These are phyloP conservation scores for Lathyrus aphaca DNA, from an alignment of 306 rosid genomes.

Conservation along the genomic window DNA sequence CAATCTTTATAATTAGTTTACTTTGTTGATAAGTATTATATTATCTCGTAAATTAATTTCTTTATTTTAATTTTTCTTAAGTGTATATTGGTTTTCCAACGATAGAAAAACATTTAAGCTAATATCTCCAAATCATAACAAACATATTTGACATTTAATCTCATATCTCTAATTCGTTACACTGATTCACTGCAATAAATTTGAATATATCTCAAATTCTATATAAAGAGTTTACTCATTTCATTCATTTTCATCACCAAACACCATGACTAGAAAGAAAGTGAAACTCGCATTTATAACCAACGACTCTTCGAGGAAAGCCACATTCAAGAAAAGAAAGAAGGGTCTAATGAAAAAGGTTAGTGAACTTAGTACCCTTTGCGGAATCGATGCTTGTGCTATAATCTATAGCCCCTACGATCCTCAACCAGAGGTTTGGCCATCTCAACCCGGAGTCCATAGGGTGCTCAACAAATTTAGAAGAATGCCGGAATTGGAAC, in stretches of 20 bases:
- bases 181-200: not conserved
- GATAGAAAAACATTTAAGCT: not conserved
- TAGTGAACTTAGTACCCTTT: conserved; percentile 19
- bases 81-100: not conserved
- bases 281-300: conserved; percentile 15
- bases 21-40: no score
- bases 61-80: no score
- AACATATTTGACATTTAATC: not conserved
- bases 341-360: conserved; percentile 17
- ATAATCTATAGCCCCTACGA: conserved; percentile 14
- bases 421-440: conserved; percentile 25
- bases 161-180: conserved; percentile 4
- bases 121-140: not conserved
- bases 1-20: no score
- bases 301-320: conserved; percentile 10
- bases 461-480: conserved; percentile 5
- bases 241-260: not conserved
- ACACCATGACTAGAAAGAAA: conserved; percentile 13
- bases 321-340: conserved; percentile 21
- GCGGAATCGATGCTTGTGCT: conserved; percentile 11
- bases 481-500: conserved; percentile 23
- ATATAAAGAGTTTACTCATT: not conserved
- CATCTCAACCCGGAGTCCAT: conserved; percentile 6
- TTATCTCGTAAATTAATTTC: no score
- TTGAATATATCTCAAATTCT: not conserved